Evolutionary conservation across 176 grass and related monocot species (phyloP), one percentile per base, ranked within the genome.

Genomic region (Aegilops sharonensis): DNA sequence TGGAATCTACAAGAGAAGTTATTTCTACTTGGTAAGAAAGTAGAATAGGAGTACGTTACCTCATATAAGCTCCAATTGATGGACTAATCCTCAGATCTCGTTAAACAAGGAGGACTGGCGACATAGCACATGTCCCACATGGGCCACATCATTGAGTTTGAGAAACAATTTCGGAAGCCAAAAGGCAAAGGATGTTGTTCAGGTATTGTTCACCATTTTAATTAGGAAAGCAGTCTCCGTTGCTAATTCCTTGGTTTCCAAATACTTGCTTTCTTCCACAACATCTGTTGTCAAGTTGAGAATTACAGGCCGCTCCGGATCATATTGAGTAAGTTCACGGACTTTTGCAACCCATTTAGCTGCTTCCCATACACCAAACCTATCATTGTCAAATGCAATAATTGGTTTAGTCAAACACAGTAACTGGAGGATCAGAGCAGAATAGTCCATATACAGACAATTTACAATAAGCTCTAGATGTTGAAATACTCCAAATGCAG

Each of bases 321-420:
- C 96, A 90, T 98, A 95, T 47, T 78, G 77, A 42, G 92, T 94
- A 81, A 88, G 57, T 75, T 98, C 96, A 73, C 96, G 84, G 48
- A 90, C 87, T 84, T 90, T 93, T 85, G 96, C 96, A 83, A 91
- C 88, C 96, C 92, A 98, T 86, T 98, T 98, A 75, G 96, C 92
- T 65, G 96, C 96, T 89, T 98, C 93, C 96, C 93, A 94, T 68
- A 98, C 90, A 77, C 93, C 93, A 94, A 98, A 98, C 86, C 96
- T 98, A 91, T 11, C 82, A 87, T 85, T 85, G 78, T 37, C 40
- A 79, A 89, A 80, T 65, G 62, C 21, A 88, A 79, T 36, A 80
- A 40, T 75, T 70, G 72, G 39, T 81, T 59, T n/a, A 75, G 37
- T 80, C 30, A 64, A 75, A 76, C 29, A 76, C 45, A 76, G 25